Evolutionary conservation across 208 protist species (phyloP).

Genomic region (Trypanosoma mega): DNA sequence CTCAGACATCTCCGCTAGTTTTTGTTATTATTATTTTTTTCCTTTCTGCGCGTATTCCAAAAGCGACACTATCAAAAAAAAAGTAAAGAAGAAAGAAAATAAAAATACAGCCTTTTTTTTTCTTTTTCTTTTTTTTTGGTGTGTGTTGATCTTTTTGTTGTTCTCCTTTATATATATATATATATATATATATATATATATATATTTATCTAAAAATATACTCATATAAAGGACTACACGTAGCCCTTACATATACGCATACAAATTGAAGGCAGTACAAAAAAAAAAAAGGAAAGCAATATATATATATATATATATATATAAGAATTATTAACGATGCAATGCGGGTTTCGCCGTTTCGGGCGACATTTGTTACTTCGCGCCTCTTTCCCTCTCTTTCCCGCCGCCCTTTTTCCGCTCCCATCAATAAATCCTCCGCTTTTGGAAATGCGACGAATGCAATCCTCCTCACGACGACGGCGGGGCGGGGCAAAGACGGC

Average conservation of each 20-base stretch:
- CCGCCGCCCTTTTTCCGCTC: not conserved
- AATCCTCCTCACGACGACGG: not conserved
- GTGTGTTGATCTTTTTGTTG: slow-evolving; percentile 1
- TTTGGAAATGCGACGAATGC: not conserved
- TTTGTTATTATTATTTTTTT: slow-evolving; percentile 20
- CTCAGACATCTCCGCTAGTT: too few species aligned
- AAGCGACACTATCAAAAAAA: not conserved
- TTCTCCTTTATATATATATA: slow-evolving; percentile 4
- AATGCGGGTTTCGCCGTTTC: slow-evolving; percentile 1
- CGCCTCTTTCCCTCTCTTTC: not conserved
- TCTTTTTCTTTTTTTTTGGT: slow-evolving; percentile 4
- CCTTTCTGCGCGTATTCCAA: not conserved
- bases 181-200: too few species aligned
- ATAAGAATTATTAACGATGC: too few species aligned
- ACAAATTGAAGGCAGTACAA: too few species aligned
- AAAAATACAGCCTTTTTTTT: slow-evolving; percentile 8
- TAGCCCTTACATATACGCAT: too few species aligned
- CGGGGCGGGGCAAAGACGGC: not conserved
- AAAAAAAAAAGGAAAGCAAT: too few species aligned
- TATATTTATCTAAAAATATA: too few species aligned
- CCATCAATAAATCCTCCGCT: not conserved
- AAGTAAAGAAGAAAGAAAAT: not conserved
- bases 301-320: too few species aligned
- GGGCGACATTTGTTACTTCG: slow-evolving; percentile 3
- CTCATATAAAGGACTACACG: too few species aligned